Conservation (phyloP, 1,139 yeast species). For the Kurtzmaniella quercitrusa region DNA sequence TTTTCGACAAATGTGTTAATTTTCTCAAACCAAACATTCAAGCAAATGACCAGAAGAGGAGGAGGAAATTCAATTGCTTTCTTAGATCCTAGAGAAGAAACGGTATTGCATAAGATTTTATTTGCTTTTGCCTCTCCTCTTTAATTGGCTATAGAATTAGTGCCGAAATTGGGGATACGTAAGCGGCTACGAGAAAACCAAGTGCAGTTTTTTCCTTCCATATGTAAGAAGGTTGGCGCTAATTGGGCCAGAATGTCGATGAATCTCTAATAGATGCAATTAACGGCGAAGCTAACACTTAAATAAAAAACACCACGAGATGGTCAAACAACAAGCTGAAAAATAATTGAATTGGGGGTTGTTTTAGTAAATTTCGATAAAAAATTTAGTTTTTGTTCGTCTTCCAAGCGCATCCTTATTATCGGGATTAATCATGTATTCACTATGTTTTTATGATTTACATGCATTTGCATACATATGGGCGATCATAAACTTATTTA, state of each 20-base stretch:
- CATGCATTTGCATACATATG: conserved; percentile 2
- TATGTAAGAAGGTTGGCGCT: no score
- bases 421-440: not conserved
- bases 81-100: not conserved
- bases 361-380: not conserved
- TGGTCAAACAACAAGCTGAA: no score
- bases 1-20: not conserved
- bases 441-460: not conserved
- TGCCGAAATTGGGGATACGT: not conserved
- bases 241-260: no score
- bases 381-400: not conserved
- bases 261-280: no score
- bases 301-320: no score
- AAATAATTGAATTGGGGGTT: not conserved
- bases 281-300: no score
- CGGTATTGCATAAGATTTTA: not conserved
- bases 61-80: not conserved
- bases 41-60: not conserved
- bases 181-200: no score
- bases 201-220: no score
- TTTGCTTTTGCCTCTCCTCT: not conserved
- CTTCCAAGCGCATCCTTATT: not conserved
- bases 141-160: not conserved
- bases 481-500: conserved; percentile 7
- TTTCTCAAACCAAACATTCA: not conserved